A percentile compares a stretch with the other conserved stretches of the same genome.
Conservation (phyloP, 352 stramenopile genomes). For the Peronospora farinosa region DNA sequence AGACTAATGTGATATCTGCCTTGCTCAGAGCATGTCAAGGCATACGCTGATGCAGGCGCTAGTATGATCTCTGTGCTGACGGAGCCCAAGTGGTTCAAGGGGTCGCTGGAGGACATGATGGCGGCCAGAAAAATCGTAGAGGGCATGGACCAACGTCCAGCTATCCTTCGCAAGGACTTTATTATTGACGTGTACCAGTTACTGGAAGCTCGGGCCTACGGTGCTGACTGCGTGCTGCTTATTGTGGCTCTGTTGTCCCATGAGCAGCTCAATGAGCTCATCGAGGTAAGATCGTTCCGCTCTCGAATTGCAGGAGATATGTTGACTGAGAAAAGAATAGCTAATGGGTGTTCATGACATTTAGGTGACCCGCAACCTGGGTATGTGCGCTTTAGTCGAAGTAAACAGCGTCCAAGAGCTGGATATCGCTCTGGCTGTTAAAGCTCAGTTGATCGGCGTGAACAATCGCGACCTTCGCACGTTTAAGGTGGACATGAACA, state of each 20-base stretch:
- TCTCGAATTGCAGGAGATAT: background rate
- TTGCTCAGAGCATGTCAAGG: constrained; percentile 77
- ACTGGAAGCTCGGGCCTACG: constrained; percentile 90
- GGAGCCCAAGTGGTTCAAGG: constrained; percentile 97
- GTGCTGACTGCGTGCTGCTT: constrained; percentile 95
- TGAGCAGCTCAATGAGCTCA: constrained; percentile 47
- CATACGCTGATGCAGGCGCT: constrained; percentile 90
- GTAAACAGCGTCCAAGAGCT: constrained; percentile 94
- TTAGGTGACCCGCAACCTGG: constrained; percentile 81
- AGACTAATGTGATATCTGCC: constrained; percentile 11
- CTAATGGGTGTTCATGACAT: constrained; percentile 1
- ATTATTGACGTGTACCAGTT: constrained; percentile 92
- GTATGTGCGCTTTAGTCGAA: constrained; percentile 97
- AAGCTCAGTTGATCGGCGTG: constrained; percentile 93
- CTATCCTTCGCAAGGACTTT: constrained; percentile 92
- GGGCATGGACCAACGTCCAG: constrained; percentile 41
- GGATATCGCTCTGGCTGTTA: constrained; percentile 87
- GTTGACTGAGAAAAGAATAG: background rate
- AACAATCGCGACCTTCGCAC: constrained; percentile 99
- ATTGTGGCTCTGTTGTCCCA: constrained; percentile 92
- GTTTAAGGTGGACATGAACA: constrained; percentile 96
- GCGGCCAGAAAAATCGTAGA: constrained; percentile 46
- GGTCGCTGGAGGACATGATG: constrained; percentile 86
- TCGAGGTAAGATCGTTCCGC: constrained; percentile 33
- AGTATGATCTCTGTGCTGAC: constrained; percentile 97